Evolutionary conservation across 1,284 basidiomycete species (phyloP).

Genomic region (Cystobasidium pallidum): DNA sequence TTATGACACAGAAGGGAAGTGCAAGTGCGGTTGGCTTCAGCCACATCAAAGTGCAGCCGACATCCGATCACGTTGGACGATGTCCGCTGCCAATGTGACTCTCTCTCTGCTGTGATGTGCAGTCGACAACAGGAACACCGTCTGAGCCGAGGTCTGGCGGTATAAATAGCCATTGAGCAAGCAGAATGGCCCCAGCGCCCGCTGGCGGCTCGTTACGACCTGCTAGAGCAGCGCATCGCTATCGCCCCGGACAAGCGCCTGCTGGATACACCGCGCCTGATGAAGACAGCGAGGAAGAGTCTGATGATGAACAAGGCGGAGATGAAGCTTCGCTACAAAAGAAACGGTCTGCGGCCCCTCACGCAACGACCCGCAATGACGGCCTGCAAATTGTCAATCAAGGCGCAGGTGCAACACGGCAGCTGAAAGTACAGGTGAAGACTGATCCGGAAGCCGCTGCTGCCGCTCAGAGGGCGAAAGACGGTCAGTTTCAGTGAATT

Average conservation of each 20-base stretch:
- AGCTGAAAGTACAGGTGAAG: slow-evolving; percentile 41
- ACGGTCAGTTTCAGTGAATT: slow-evolving; percentile 2
- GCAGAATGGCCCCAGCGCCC: slow-evolving; percentile 33
- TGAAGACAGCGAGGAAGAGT: slow-evolving; percentile 30
- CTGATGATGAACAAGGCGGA: slow-evolving; percentile 9
- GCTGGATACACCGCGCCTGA: slow-evolving; percentile 22
- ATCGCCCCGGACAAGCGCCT: slow-evolving; percentile 38
- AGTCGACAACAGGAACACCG: not conserved
- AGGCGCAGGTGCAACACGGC: slow-evolving; percentile 17
- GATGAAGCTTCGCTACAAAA: slow-evolving; percentile 1
- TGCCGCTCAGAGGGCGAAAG: slow-evolving; percentile 14
- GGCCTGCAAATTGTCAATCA: slow-evolving; percentile 37
- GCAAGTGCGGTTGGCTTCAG: not conserved
- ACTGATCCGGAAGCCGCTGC: slow-evolving; percentile 23
- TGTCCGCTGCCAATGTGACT: not conserved
- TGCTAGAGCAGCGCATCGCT: slow-evolving; percentile 40
- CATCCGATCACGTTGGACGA: not conserved
- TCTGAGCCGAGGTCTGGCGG: not conserved
- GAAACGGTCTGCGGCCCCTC: slow-evolving; percentile 14
- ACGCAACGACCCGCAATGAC: slow-evolving; percentile 12
- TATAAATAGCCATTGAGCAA: not conserved
- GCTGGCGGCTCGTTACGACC: slow-evolving; percentile 17
- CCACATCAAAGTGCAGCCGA: not conserved
- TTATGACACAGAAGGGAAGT: not conserved
- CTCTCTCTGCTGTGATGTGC: not conserved